Evolutionary conservation across 257 asterid genomes (phyloP).

Genomic region (Coffea eugenioides): DNA sequence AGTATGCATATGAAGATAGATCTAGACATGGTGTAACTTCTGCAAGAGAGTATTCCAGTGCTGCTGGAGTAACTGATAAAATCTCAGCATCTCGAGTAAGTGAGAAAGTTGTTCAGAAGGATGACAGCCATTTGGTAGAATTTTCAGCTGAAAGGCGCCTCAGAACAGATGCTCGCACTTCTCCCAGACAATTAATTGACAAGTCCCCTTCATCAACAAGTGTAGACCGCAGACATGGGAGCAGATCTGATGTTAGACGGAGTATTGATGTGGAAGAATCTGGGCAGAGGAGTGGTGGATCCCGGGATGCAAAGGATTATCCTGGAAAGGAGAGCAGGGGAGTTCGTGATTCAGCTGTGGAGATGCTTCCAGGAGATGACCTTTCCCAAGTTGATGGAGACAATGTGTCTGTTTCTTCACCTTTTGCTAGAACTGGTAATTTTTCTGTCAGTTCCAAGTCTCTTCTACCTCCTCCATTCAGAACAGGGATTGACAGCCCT

Average conservation of each 20-base stretch:
- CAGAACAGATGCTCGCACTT: constrained; percentile 60
- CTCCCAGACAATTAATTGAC: constrained; percentile 60
- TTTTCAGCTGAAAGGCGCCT: constrained; percentile 65
- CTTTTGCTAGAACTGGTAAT: constrained; percentile 61
- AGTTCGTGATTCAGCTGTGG: constrained; percentile 48
- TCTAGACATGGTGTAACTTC: constrained; percentile 46
- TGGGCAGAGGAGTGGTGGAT: constrained; percentile 68
- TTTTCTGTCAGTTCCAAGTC: constrained; percentile 61
- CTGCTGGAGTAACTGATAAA: constrained; percentile 54
- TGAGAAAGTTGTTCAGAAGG: constrained; percentile 66
- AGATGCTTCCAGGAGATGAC: constrained; percentile 63
- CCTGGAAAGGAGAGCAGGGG: constrained; percentile 65
- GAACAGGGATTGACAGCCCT: constrained; percentile 69
- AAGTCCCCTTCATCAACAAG: constrained; percentile 71
- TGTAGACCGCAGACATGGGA: constrained; percentile 56
- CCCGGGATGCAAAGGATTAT: constrained; percentile 63
- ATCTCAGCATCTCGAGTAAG: constrained; percentile 49
- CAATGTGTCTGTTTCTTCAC: constrained; percentile 65
- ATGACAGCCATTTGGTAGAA: constrained; percentile 59
- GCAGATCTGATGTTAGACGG: constrained; percentile 64
- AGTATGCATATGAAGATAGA: constrained; percentile 74
- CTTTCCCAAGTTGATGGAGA: constrained; percentile 63
- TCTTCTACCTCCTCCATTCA: constrained; percentile 57
- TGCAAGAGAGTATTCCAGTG: constrained; percentile 50
- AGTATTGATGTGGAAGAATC: constrained; percentile 65